Percentiles rank a stretch among this genome's conserved stretches.
These are phyloP conservation scores for Xylariaceae sp. DNA, from an alignment of 2,329 filamentous ascomycete species.

Conservation along the genomic window DNA sequence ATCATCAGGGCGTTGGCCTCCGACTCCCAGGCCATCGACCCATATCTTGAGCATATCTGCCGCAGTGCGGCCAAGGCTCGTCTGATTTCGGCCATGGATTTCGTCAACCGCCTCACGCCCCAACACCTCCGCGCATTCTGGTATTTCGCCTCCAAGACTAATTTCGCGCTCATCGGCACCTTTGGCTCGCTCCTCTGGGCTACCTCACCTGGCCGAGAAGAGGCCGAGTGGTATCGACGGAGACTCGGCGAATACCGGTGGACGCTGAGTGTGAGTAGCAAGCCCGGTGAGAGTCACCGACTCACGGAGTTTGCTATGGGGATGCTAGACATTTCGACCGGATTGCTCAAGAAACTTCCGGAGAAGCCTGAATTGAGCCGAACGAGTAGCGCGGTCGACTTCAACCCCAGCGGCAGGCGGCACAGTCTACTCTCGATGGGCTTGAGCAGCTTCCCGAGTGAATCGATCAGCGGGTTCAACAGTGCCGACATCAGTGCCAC, in stretches of 20 bases:
- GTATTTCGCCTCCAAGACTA: conserved; percentile 83
- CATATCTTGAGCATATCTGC: conserved; percentile 86
- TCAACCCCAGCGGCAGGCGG: conserved; percentile 37
- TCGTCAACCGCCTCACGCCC: conserved; percentile 86
- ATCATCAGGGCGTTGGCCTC: conserved; percentile 76
- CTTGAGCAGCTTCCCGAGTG: conserved; percentile 28
- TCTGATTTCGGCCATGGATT: conserved; percentile 94
- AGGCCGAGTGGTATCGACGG: conserved; percentile 87
- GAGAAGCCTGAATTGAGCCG: conserved; percentile 65
- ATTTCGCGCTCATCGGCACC: conserved; percentile 91
- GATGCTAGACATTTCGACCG: conserved; percentile 69
- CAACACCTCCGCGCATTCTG: conserved; percentile 87
- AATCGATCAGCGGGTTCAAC: conserved; percentile 41
- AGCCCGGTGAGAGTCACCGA: conserved; percentile 57
- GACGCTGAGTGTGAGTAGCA: conserved; percentile 83
- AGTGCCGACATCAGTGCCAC: conserved; percentile 48
- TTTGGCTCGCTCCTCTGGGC: conserved; percentile 89
- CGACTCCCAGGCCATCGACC: conserved; percentile 52
- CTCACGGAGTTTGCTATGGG: conserved; percentile 70
- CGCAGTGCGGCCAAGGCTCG: conserved; percentile 90
- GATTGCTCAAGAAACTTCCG: conserved; percentile 63
- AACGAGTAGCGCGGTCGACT: conserved; percentile 47
- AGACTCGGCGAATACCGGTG: conserved; percentile 86
- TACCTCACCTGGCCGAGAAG: conserved; percentile 79
- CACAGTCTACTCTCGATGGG: conserved; percentile 39